Evolutionary conservation across 495 filamentous ascomycete species (phyloP).

Genomic region (Articulospora tetracladia): DNA sequence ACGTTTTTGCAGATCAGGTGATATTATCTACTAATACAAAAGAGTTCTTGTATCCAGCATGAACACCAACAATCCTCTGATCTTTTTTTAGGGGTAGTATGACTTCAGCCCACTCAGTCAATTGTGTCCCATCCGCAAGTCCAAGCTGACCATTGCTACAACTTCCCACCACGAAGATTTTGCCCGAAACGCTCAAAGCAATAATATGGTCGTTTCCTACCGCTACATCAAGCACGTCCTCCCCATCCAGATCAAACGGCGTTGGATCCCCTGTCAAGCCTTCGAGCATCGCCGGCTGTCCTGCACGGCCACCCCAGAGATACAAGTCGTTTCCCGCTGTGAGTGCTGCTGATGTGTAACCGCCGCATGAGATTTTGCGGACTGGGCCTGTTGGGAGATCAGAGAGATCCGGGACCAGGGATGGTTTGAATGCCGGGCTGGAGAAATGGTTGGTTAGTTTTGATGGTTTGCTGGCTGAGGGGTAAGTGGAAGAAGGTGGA

Average conservation of each 20-base stretch:
- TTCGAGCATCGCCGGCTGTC: conserved; percentile 30
- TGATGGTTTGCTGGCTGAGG: conserved; percentile 1
- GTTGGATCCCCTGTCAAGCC: conserved; percentile 27
- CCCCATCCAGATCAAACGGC: conserved; percentile 34
- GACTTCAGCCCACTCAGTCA: conserved; percentile 28
- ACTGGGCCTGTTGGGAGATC: conserved; percentile 48
- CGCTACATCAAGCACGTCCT: conserved; percentile 52
- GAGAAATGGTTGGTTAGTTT: background rate
- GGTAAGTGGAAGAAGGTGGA: conserved; percentile 4
- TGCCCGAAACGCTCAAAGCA: conserved; percentile 42
- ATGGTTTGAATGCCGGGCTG: conserved; percentile 38
- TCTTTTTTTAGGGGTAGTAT: conserved; percentile 24
- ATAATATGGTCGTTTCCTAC: conserved; percentile 56
- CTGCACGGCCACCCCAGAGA: conserved; percentile 51
- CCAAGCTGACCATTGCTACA: conserved; percentile 59
- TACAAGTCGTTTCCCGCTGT: conserved; percentile 57
- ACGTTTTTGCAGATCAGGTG: background rate
- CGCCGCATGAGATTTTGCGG: conserved; percentile 48
- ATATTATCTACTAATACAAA: conserved; percentile 34
- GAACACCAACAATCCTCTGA: conserved; percentile 33
- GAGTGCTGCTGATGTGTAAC: conserved; percentile 54
- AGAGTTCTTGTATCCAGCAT: conserved; percentile 42
- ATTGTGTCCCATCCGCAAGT: conserved; percentile 22
- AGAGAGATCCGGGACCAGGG: conserved; percentile 40
- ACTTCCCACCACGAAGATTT: conserved; percentile 52